These are phyloP conservation scores for Musa troglodytarum DNA, from an alignment of 176 grass and related monocot genomes.

Conservation along the genomic window DNA sequence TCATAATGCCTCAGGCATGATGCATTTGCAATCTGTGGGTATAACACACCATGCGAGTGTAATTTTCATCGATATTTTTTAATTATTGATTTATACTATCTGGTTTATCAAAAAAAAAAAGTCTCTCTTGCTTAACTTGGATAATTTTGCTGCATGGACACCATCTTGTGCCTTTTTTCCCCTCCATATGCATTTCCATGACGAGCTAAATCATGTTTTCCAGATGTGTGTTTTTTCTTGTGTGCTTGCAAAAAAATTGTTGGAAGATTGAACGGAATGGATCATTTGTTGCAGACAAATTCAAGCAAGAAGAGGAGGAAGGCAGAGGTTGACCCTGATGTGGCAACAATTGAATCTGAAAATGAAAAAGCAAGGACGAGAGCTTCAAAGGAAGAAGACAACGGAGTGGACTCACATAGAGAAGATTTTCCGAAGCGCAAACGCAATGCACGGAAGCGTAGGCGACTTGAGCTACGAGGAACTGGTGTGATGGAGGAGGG, in stretches of 20 bases:
- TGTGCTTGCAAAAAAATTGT: not conserved
- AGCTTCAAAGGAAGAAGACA: constrained; percentile 42
- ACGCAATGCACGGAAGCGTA: constrained; percentile 53
- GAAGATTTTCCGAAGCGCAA: constrained; percentile 53
- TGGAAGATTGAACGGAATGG: not conserved
- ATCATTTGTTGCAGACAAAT: constrained; percentile 49
- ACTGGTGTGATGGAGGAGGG: constrained; percentile 34
- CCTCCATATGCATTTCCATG: too few species aligned
- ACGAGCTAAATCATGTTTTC: too few species aligned
- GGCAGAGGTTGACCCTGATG: constrained; percentile 35
- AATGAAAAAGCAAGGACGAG: constrained; percentile 35
- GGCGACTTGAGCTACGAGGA: constrained; percentile 47
- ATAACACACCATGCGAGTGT: too few species aligned
- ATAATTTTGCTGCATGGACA: not conserved
- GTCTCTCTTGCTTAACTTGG: not conserved
- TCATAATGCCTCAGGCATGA: too few species aligned
- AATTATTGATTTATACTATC: not conserved
- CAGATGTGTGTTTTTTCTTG: not conserved
- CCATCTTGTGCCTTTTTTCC: not conserved
- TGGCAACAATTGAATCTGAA: constrained; percentile 20
- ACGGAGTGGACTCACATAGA: constrained; percentile 47
- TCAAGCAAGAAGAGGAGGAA: constrained; percentile 57
- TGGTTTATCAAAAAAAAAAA: not conserved
- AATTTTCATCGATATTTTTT: not conserved
- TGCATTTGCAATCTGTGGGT: too few species aligned